Evolutionary conservation across 345 rosid species (phyloP).

Genomic region (Cardiospermum halicacabum): DNA sequence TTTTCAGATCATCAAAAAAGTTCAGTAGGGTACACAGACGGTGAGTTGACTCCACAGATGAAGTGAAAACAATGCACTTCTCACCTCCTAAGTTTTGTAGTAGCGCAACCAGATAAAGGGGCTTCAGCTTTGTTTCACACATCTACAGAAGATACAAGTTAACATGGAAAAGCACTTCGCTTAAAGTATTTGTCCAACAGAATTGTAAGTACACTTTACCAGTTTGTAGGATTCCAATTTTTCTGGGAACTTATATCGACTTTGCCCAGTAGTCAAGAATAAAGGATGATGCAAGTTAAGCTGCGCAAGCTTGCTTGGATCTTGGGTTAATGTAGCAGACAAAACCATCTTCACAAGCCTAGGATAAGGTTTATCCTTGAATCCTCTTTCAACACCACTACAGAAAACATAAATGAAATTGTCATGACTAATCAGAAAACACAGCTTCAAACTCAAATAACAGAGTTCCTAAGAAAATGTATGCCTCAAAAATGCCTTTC

Average conservation of each 20-base stretch:
- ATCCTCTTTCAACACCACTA: constrained; percentile 83
- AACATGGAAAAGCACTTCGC: background rate
- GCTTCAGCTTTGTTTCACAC: constrained; percentile 74
- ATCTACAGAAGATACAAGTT: constrained; percentile 35
- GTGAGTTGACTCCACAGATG: constrained; percentile 84
- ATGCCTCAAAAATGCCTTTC: background rate
- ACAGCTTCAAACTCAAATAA: background rate
- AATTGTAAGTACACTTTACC: constrained; percentile 41
- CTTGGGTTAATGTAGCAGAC: constrained; percentile 92
- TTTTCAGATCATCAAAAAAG: constrained; percentile 60
- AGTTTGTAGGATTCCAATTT: constrained; percentile 77
- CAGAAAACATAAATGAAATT: constrained; percentile 19
- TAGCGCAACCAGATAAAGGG: constrained; percentile 70
- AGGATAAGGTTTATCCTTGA: constrained; percentile 72
- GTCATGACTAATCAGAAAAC: background rate
- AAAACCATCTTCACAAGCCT: constrained; percentile 84
- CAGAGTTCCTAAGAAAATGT: background rate
- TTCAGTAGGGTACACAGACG: constrained; percentile 74
- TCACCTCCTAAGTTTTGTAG: constrained; percentile 67
- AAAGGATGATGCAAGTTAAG: constrained; percentile 91
- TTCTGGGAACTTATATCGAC: constrained; percentile 71
- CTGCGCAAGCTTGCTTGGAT: constrained; percentile 96
- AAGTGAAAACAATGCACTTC: constrained; percentile 81
- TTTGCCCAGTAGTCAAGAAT: constrained; percentile 74
- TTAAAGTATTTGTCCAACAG: background rate